Percentiles rank a stretch among this genome's conserved stretches.
These are phyloP conservation scores for Trichopus zeylanicus DNA, from an alignment of 116 monocot species.

Conservation along the genomic window DNA sequence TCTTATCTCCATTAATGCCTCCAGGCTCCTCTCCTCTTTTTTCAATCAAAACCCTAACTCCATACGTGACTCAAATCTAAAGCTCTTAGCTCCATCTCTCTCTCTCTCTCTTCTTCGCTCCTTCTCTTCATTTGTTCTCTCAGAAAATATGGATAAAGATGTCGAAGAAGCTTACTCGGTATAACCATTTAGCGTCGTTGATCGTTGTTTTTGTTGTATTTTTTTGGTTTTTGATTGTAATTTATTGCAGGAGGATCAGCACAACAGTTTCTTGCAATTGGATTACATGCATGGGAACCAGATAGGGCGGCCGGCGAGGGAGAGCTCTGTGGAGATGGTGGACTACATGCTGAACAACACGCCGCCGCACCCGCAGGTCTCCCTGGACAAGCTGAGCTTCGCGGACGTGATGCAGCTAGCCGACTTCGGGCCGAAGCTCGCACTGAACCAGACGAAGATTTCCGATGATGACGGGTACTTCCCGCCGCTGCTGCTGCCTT, in stretches of 20 bases:
- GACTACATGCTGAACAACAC: constrained; percentile 49
- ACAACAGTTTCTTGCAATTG: background rate
- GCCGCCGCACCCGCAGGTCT: no score
- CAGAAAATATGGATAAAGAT: constrained; percentile 9
- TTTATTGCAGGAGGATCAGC: background rate
- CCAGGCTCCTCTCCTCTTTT: background rate
- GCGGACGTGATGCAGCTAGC: constrained; percentile 82
- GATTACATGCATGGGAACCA: background rate
- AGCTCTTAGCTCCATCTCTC: background rate
- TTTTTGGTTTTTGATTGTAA: background rate
- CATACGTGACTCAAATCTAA: background rate
- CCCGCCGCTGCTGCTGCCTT: background rate
- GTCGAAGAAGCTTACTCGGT: constrained; percentile 10
- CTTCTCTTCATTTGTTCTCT: background rate
- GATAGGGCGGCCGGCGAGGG: background rate
- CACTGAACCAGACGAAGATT: constrained; percentile 18
- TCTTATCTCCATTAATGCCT: constrained; percentile 1
- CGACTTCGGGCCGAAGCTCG: constrained; percentile 63
- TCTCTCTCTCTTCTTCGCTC: background rate
- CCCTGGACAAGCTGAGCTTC: constrained; percentile 52
- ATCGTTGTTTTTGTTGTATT: background rate
- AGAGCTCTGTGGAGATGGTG: constrained; percentile 36
- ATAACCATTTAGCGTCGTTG: background rate
- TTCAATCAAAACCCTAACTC: background rate
- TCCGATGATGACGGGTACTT: constrained; percentile 28